A percentile compares a stretch with the other conserved stretches of the same genome.
Evolutionary conservation across 345 rosid genomes (phyloP).

Genomic region (Hibiscus tridactylites): DNA sequence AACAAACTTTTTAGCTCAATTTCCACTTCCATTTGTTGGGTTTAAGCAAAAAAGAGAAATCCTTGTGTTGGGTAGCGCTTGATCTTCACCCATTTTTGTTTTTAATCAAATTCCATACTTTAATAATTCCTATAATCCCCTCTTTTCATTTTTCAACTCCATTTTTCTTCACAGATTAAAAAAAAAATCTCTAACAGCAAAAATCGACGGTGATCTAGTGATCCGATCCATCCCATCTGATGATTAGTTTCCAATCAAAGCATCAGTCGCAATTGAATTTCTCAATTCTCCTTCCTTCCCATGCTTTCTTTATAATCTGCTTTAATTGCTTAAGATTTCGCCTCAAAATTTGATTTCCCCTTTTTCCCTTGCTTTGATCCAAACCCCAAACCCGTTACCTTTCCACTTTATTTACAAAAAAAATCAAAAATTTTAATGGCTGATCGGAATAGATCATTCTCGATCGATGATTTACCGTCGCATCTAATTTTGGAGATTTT

Average conservation of each 20-base stretch:
- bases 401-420: background rate
- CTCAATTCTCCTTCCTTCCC: constrained; percentile 51
- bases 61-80: background rate
- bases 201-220: background rate
- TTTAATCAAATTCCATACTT: background rate
- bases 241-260: constrained; percentile 62
- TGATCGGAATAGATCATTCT: constrained; percentile 40
- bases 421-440: constrained; percentile 36
- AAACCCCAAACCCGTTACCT: background rate
- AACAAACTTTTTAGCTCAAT: constrained; percentile 13
- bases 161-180: background rate
- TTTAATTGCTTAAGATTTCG: constrained; percentile 68
- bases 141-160: background rate
- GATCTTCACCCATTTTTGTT: background rate
- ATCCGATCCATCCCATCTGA: constrained; percentile 46
- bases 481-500: constrained; percentile 84
- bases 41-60: background rate
- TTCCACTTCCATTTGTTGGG: constrained; percentile 5
- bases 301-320: constrained; percentile 68
- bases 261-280: constrained; percentile 37
- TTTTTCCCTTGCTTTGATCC: background rate
- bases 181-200: background rate
- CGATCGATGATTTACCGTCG: constrained; percentile 76
- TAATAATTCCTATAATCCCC: background rate
- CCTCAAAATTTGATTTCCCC: constrained; percentile 52